Evolutionary conservation across 2,329 filamentous ascomycete genomes (phyloP), one percentile per base, ranked within the genome.

Genomic region (Aphanoascus verrucosus): DNA sequence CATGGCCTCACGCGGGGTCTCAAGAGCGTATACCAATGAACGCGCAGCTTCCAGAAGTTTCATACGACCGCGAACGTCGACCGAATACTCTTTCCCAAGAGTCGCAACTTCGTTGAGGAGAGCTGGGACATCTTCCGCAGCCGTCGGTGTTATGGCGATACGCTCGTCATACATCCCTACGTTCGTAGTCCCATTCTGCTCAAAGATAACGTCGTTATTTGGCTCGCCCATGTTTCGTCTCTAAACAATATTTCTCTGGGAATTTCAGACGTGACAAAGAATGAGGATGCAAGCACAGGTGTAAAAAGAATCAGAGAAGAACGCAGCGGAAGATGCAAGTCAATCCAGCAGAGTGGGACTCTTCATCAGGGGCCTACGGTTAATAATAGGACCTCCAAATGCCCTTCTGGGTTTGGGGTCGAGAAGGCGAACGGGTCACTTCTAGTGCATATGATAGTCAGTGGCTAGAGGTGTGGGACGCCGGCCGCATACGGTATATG

Each of bases 1-100:
- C 57, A 66, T 62, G 5, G 63, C 55, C 50, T 66, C 64, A 9
- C 60, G 59, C 1, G 64, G 64, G 11, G 62, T 66, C 43, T 66
- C 64, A 43, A 65, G 54, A 7, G 60, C 61, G 46, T 60, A 55
- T 7, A 62, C 56, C 5, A 66, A 50, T 3, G 62, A 56, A n/a
- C 62, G 61, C 8, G 60, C 62, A n/a, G 57, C 46, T n/a, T 64
- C 61, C 19, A 66, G 45, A 1, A 65, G 55, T 19, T 59, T 57
- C 32, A 62, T 42, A 6, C 63, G 60, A 9, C 58, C 57, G 3
- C 56, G 32, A 11, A 42, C 8, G 28, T 61, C 54, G 7, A 55
- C 38, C 12, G n/a, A 40, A 28, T 59, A 57, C 7, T 40, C 52
- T 17, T 60, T 46, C 7, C 60, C 57, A 15, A 59, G 51, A 1